Evolutionary conservation across 805 yeast species (phyloP).

Genomic region (Wickerhamiella australiensis): DNA sequence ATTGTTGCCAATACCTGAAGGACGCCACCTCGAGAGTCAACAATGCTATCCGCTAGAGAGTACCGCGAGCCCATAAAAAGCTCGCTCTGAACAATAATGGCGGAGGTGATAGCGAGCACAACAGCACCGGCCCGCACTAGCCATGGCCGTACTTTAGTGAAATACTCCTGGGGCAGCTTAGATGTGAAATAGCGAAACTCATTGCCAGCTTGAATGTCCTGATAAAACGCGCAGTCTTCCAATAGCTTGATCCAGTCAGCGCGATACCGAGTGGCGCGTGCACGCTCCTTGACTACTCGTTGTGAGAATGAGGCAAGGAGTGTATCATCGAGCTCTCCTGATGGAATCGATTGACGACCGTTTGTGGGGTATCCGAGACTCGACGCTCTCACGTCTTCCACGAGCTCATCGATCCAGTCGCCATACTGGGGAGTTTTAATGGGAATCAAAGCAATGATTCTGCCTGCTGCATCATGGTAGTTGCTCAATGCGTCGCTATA

Average conservation of each 20-base stretch:
- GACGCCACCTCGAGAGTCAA: constrained; percentile 32
- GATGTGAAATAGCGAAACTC: constrained; percentile 20
- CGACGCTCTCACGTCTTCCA: constrained; percentile 30
- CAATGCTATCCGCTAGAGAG: constrained; percentile 46
- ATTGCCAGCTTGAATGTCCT: constrained; percentile 42
- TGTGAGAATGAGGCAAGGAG: constrained; percentile 42
- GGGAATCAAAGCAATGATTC: constrained; percentile 41
- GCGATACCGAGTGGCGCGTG: constrained; percentile 42
- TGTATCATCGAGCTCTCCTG: constrained; percentile 27
- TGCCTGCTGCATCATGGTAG: constrained; percentile 50
- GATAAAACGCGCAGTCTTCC: constrained; percentile 38
- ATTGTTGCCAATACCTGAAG: constrained; percentile 34
- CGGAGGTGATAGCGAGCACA: constrained; percentile 35
- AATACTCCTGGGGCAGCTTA: constrained; percentile 31
- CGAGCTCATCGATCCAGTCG: constrained; percentile 54
- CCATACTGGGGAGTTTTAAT: constrained; percentile 38
- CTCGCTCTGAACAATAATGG: constrained; percentile 59
- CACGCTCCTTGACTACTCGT: constrained; percentile 40
- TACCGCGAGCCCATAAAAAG: constrained; percentile 54
- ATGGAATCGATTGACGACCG: constrained; percentile 12
- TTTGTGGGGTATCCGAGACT: constrained; percentile 12
- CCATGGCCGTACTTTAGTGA: constrained; percentile 37
- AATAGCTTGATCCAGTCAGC: constrained; percentile 46
- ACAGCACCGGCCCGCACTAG: constrained; percentile 36
- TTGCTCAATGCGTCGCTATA: constrained; percentile 51